A percentile compares a stretch with the other conserved stretches of the same genome.
Conservation (phyloP, 2,329 filamentous ascomycete genomes). For the Ascochyta pisi region DNA sequence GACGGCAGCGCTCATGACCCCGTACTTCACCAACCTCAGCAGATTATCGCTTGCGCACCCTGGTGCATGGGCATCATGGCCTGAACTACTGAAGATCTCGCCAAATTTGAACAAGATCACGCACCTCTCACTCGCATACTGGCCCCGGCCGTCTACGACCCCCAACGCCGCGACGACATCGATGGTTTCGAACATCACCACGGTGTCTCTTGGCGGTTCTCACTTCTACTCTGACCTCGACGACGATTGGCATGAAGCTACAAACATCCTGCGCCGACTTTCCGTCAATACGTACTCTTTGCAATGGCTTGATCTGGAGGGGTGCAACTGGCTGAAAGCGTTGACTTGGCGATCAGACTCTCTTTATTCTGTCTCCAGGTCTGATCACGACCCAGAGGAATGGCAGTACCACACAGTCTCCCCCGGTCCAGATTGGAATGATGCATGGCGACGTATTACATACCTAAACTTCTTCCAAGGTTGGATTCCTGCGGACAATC, state of each 20-base stretch:
- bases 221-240: conserved; percentile 62
- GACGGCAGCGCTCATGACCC: conserved; percentile 29
- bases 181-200: conserved; percentile 51
- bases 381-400: conserved; percentile 8
- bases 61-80: conserved; percentile 59
- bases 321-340: conserved; percentile 64
- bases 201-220: conserved; percentile 58
- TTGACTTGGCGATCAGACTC: conserved; percentile 51
- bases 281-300: conserved; percentile 64
- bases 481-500: conserved; percentile 50
- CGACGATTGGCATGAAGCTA: conserved; percentile 63
- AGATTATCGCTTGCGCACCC: conserved; percentile 66
- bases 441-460: conserved; percentile 53
- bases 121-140: conserved; percentile 68
- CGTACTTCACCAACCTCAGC: conserved; percentile 60
- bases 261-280: conserved; percentile 62
- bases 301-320: conserved; percentile 68
- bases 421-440: conserved; percentile 48
- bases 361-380: conserved; percentile 4
- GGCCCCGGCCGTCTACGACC: conserved; percentile 65
- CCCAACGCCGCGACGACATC: conserved; percentile 59
- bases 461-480: conserved; percentile 54
- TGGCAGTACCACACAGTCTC: conserved; percentile 20
- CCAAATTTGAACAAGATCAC: conserved; percentile 63
- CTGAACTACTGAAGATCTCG: conserved; percentile 60